Evolutionary conservation across 306 rosid species (phyloP).

Genomic region (Senna siamea): DNA sequence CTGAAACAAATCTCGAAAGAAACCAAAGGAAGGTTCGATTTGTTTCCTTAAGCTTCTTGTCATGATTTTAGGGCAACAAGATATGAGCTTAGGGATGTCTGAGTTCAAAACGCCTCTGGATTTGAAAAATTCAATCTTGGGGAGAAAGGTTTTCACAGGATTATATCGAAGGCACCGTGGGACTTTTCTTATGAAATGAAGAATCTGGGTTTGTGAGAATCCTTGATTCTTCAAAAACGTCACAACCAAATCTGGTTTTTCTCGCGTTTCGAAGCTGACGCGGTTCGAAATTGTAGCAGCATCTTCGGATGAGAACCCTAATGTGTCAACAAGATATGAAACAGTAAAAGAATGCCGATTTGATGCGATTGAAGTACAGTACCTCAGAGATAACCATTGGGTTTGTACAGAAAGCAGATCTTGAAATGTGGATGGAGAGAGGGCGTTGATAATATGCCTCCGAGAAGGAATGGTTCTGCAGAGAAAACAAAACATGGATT

Average conservation of each 20-base stretch:
- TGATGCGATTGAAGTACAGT: neutral
- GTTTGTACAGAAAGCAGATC: neutral
- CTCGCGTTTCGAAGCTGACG: too few relatives aligned
- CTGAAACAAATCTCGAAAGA: too few relatives aligned
- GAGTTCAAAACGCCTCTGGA: constrained; percentile 7
- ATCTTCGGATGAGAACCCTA: too few relatives aligned
- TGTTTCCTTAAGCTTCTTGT: neutral
- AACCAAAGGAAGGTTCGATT: constrained; percentile 6
- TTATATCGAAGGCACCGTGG: too few relatives aligned
- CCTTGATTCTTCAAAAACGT: constrained; percentile 4
- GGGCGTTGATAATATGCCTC: neutral
- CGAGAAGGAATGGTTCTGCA: neutral
- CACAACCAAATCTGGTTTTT: too few relatives aligned
- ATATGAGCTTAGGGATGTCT: neutral
- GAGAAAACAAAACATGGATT: neutral
- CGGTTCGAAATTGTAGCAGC: too few relatives aligned
- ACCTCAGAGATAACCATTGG: neutral
- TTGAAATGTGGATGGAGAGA: neutral
- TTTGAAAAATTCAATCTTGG: constrained; percentile 30
- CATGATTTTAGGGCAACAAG: neutral
- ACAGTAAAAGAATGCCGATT: neutral
- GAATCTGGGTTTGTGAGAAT: neutral
- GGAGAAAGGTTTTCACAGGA: too few relatives aligned
- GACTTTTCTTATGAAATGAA: neutral
- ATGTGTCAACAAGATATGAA: neutral